Base-by-base conservation (phyloP, 345 rosid genomes). In the Luvunga scandens region DNA sequence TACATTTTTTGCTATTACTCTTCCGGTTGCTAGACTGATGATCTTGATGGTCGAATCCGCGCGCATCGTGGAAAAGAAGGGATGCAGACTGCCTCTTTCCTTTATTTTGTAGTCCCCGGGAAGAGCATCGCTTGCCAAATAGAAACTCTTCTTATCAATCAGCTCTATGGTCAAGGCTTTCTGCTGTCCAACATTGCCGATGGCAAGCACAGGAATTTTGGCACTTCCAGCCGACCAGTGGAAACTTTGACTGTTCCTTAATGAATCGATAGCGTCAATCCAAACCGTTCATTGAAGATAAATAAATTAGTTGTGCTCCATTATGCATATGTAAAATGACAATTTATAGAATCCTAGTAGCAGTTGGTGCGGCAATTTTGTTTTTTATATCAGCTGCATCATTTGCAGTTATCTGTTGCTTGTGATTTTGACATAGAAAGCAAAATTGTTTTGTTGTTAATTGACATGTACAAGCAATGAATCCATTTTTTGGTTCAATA, bases 91-190 rank as follows among this genome's bases (percentile, higher is more conserved):
- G 92, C 97, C 8, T 82, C 95, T 21, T 96, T 96, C 81, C 69
- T 94, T 24, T 96, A 94, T 88, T 87, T 92, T 64, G 55, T 74
- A 39, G 98, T 96, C 48, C 89, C 91, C 2, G 99, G 99, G 79
- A 96, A 96, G 88, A 96, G 98, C 87, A 66, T 89, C 3, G 99
- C 97, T 45, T 94, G 98, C 83, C 97, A 89, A 84, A 83, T 96
- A 38, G 99, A 96, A 86, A 96, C 99, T 22, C 97, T 96, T 77
- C 89, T 96, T 68, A 89, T 96, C 82, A 92, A 96, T 87, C 97
- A 94, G 83, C 93, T 94, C 55, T 86, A 83, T 6, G 79, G 75
- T 28, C 90, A 77, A 56, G 98, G 98, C 57, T 96, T 87, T 82
- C 71, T 80, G 28, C 83, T 96, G 61, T 80, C 92, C 38, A 96